Base-by-base conservation (phyloP, 2,329 filamentous ascomycete species). In the Anisogramma anomala region DNA sequence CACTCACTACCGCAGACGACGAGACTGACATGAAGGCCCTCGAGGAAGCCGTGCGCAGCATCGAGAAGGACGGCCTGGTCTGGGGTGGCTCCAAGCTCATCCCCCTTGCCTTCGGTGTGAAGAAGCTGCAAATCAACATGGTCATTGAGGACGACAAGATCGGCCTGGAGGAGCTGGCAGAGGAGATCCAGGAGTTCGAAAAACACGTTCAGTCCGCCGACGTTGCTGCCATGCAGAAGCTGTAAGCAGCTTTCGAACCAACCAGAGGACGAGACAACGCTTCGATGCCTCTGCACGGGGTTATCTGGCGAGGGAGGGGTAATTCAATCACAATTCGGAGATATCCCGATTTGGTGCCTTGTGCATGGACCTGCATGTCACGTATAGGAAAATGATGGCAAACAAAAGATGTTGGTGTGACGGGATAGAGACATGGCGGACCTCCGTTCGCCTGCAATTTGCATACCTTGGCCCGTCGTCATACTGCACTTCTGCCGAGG, bases 101-200 rank as follows among this genome's bases (percentile, higher is more conserved):
- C 39, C 65, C 88, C 52, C 81, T 98, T 57, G 89, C 88, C 59
- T 98, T 85, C 75, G 91, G 91, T 74, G 93, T 98, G 74, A 91
- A 84, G 77, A 96, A 96, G 79, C 80, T 98, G 50, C 89, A 96
- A 77, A 94, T 98, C 74, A 96, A 85, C 81, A 68, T 96, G 55
- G 87, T 96, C 56, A 72, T 96, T 52, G 91, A 96, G 74, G 91
- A 98, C 63, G 89, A 96, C 53, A 95, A 95, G 78, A 66, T 98
- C 61, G 88, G 84, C 53, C 64, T 84, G 51, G 77, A 82, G 55
- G 89, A 95, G 49, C 80, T 98, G 54, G 78, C 94, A 74, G 79
- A 85, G 62, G 58, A 84, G 71, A 93, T 96, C 57, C 49, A 61
- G 59, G 84, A 76, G 53, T 76, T 88, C 57, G 91, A 96, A 72